Evolutionary conservation across 371 early-diverging fungal species (phyloP), one percentile per base, ranked within the genome.

Genomic region (Encephalitozoon hellem): DNA sequence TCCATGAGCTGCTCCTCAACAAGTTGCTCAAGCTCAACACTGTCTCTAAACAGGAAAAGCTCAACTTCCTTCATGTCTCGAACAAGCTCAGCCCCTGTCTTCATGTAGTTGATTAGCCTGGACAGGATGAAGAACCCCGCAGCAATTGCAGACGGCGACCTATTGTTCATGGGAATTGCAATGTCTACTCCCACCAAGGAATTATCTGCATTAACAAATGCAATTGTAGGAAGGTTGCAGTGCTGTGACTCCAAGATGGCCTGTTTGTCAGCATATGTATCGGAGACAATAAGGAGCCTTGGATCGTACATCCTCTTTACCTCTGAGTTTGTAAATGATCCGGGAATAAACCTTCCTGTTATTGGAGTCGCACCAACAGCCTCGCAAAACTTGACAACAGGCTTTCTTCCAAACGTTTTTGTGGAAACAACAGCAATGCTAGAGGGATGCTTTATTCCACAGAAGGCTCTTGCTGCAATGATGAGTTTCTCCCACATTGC

Each of bases 401-500:
- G 95, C 87, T 96, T 93, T 88, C 94, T 94, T 79, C 96, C 97
- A 85, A 92, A 95, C 75, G 92, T 89, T 85, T 95, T 92, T 85
- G 93, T 90, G 79, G 95, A 92, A 82, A 95, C 90, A 70, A 94
- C 93, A 84, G 90, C 90, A 76, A 96, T 91, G 82, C 93, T 94
- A 65, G 90, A 88, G 77, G 94, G 93, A 89, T 94, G 92, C 87
- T 93, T 92, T 80, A 96, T 89, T 80, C 92, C 88, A 54, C 79
- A 76, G 71, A 92, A 93, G 80, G 96, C 91, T 87, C 96, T 92
- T 77, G 99, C 95, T 76, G 99, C 99, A 65, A 97, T 87, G 64
- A 96, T 90, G 39, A 97, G 86, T 90, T 99, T 99, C 87, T 96
- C 95, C 96, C 97, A 97, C 83, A 93, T 93, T 88, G 95, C 93